Evolutionary conservation across 371 early-diverging fungal species (phyloP), one percentile per base, ranked within the genome.

Genomic region (Lichtheimia hyalospora): DNA sequence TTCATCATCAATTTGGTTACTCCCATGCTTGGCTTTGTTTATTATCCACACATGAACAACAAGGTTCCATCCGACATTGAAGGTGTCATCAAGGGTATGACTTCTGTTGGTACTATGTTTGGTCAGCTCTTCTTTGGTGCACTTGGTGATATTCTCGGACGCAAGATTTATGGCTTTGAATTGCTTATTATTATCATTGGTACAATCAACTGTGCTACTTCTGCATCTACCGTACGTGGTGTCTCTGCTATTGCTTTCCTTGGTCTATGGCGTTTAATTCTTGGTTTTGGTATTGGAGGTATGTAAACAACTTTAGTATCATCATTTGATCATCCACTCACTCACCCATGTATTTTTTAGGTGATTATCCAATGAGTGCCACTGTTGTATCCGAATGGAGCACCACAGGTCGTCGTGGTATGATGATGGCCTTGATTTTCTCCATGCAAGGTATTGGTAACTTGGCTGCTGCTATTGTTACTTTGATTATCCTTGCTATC

Each of bases 401-500:
- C 27, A 70, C 86, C 23, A 78, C 86, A 58, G 82, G 86, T 61
- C 81, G 81, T 27, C 82, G 86, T 64, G 88, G 88, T 70, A 79
- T 79, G 74, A 86, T 86, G 84, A 83, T 86, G 84, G 81, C 75
- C 12, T 80, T 90, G 15, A 92, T 94, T 39, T 96, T 95, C 78
- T 85, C 93, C 54, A 94, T 95, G 94, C 95, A 95, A 73, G 96
- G 95, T 48, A 79, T 94, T 56, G 96, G 96, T 44, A 90, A 92
- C 66, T 70, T 96, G 54, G 76, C 89, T 41, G 91, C 92, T 40
- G 85, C 89, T 18, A 71, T 93, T 20, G 88, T 91, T 25, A 81
- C 88, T 18, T 59, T 87, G 15, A 70, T 93, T 15, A 64, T 89
- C 25, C 76, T 96, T 18, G 84, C 87, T 16, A 80, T 80, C 48